phyloP scores from a whole-genome alignment of 129 eudicot genomes.

The Lactuca saligna region DNA sequence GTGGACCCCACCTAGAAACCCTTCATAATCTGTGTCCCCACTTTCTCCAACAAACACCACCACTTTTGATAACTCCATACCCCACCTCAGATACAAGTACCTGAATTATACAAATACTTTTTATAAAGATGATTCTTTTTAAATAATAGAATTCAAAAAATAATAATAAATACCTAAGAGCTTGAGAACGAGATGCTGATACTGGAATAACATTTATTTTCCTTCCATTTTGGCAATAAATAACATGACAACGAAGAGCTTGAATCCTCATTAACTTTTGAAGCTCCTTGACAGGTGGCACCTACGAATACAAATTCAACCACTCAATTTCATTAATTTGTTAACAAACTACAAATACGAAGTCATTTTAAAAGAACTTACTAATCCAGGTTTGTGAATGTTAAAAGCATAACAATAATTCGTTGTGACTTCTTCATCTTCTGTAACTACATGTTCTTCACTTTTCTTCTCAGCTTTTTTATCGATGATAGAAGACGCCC shows the following conservation, averaged over 20 bases:
- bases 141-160: not conserved
- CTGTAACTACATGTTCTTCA: constrained; percentile 66
- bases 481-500: constrained; percentile 66
- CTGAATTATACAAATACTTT: constrained; percentile 33
- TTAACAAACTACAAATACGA: not conserved
- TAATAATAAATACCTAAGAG: constrained; percentile 67
- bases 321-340: not conserved
- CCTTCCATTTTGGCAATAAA: constrained; percentile 84
- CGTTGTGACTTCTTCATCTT: constrained; percentile 87
- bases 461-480: constrained; percentile 57
- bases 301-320: constrained; percentile 58
- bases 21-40: constrained; percentile 97
- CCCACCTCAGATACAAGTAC: constrained; percentile 96
- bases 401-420: constrained; percentile 88
- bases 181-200: constrained; percentile 95
- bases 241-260: constrained; percentile 90
- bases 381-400: constrained; percentile 75
- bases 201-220: constrained; percentile 90
- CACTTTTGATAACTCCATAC: constrained; percentile 79
- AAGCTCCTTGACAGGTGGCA: constrained; percentile 86
- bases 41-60: constrained; percentile 94
- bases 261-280: constrained; percentile 91
- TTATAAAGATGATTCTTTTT: no score
- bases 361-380: constrained; percentile 16
- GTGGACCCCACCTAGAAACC: constrained; percentile 88